Base-by-base conservation (phyloP, 169 alveolate genomes). In the Babesia ovata region DNA sequence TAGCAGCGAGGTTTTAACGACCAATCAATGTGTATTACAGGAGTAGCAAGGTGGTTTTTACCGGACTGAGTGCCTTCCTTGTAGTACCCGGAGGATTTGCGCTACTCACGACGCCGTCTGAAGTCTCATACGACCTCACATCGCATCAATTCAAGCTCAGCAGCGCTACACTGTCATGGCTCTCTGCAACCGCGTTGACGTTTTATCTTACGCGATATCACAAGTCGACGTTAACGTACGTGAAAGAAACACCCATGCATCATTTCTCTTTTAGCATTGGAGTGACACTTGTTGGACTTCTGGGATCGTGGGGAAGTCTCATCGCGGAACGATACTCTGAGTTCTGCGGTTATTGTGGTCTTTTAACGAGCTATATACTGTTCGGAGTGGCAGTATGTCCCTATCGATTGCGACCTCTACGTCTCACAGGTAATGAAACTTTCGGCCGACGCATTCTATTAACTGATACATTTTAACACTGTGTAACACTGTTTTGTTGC, bases 111-210 rank as follows among this genome's bases (percentile, higher is more conserved):
- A 67, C 83, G 9, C 69, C 88, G 7, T 69, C 79, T 8, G 48
- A 58, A 22, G 48, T 53, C 45, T 66, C 49, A 28, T 74, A 61
- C 21, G 60, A 70, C 60, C 45, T 81, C 26, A 42, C 66, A 16
- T 26, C 76, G 24, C 85, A 81, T 44, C 88, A 81, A 56, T 73
- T 81, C 65, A 72, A 72, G 61, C 54, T 81, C 21, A 69, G 83
- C 39, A 69, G 78, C 44, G 29, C 76, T 58, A 49, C 88, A 17
- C 72, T 81, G 13, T 53, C 79, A 12, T 81, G 88, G 88, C 26
- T 81, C 21, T 71, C 88, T 29, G 50, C 88, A 0, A 72, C 67
- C 19, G 42, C 67, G 29, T 29, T 81, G 33, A 63, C 63, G 36
- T 81, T 81, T 42, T 21, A 69, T 36, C 62, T 81, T 0, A 16